Percentiles rank a stretch among this genome's conserved stretches.
phyloP scores from a whole-genome alignment of 345 rosid species.

The Salix viminalis region DNA sequence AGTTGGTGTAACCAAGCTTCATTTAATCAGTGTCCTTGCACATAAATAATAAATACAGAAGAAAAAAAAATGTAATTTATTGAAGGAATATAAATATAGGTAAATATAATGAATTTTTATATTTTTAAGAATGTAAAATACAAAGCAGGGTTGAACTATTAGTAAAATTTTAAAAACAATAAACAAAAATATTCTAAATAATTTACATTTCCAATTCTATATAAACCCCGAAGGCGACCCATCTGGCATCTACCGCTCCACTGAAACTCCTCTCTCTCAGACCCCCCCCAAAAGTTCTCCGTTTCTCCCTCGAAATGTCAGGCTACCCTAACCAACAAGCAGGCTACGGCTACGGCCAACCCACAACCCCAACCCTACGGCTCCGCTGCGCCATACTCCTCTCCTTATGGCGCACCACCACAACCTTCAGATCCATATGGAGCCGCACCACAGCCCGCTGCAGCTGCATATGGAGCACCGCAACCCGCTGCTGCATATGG shows the following conservation, averaged over 20 bases:
- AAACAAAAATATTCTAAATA: no score
- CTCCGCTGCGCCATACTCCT: conserved; percentile 32
- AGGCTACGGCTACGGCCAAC: conserved; percentile 57
- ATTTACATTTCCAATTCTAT: neutral
- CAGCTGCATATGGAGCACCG: conserved; percentile 35
- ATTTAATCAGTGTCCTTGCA: no score
- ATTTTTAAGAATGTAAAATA: no score
- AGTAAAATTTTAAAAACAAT: no score
- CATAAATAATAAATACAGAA: no score
- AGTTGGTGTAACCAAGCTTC: no score
- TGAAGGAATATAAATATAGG: no score
- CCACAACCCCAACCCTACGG: conserved; percentile 33
- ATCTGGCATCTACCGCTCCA: neutral
- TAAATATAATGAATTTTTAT: no score
- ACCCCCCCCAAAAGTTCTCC: neutral
- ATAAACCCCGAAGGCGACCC: neutral
- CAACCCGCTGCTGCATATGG: conserved; percentile 12
- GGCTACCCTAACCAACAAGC: conserved; percentile 47
- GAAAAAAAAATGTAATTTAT: no score
- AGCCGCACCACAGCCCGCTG: conserved; percentile 11
- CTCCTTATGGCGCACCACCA: conserved; percentile 14
- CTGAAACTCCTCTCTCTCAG: neutral
- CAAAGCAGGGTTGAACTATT: no score
- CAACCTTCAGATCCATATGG: conserved; percentile 21
- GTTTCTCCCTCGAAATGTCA: conserved; percentile 26